Evolutionary conservation across 2,329 filamentous ascomycete species (phyloP), one percentile per base, ranked within the genome.

Genomic region (Akanthomyces lecanii): DNA sequence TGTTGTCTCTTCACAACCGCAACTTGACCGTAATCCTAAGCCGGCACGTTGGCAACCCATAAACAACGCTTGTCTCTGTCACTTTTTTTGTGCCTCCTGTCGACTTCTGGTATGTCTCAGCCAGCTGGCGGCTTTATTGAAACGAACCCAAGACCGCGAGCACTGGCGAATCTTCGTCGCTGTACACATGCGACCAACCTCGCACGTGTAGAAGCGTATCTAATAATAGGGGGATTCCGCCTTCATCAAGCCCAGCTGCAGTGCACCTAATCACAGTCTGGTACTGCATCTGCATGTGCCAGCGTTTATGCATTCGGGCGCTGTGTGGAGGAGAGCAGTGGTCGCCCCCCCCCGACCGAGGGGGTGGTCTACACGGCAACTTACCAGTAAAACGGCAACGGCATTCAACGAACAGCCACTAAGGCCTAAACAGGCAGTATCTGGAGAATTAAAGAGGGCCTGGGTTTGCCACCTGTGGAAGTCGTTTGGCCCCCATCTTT

Each of bases 371-470:
- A 61, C 28, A 10, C 33, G 10, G 10, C 33, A 36, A 6, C 48
- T 54, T 44, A 40, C 30, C 54, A 21, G 42, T 25, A 23, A 55
- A 61, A 55, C 50, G 51, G 38, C 50, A 36, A 53, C 57, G 42
- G 42, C 58, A 54, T 54, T 61, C 21, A 36, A 30, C 33, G 30
- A 44, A 48, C n/a, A 55, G 50, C 14, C 59, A 36, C 58, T 61
- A 61, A 36, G 18, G 3, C 59, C 42, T 8, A 55, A 54, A 48
- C 30, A 55, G 59, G 59, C 59, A 55, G 59, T 54, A 61, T 55
- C 59, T 61, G 59, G 59, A 61, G 59, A 61, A 61, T 28, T 28
- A 54, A 61, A 61, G 48, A 36, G 42, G 59, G 23, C 6, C 40
- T 12, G 5, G 21, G 21, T 53, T 61, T 48, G 40, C 50, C 50